Evolutionary conservation across 495 filamentous ascomycete species (phyloP).

Genomic region (Usnea hakonensis): DNA sequence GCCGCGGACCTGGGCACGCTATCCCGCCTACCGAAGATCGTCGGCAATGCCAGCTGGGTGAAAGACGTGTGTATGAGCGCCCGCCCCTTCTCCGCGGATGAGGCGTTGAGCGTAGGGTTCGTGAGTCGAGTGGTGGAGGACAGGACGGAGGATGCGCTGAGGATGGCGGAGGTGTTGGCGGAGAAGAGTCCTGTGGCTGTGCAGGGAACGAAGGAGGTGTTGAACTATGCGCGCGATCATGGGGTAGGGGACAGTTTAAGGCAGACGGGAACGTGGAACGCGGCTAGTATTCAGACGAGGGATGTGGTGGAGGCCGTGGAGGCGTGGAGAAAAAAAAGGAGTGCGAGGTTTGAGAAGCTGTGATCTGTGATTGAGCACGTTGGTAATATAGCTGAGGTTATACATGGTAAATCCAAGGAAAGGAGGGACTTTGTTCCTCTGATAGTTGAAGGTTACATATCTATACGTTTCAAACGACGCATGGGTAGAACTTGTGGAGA

Average conservation of each 20-base stretch:
- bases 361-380: constrained; percentile 28
- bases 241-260: constrained; percentile 68
- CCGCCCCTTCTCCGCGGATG: constrained; percentile 64
- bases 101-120: constrained; percentile 76
- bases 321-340: constrained; percentile 70
- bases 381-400: too few relatives aligned
- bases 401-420: too few relatives aligned
- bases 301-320: constrained; percentile 69
- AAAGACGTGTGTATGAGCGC: constrained; percentile 84
- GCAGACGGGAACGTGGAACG: constrained; percentile 85
- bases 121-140: constrained; percentile 58
- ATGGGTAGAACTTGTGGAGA: too few relatives aligned
- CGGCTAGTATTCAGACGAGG: constrained; percentile 67
- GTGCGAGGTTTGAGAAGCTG: constrained; percentile 79
- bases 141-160: constrained; percentile 57
- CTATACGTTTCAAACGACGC: too few relatives aligned
- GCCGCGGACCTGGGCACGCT: constrained; percentile 92
- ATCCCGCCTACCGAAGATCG: constrained; percentile 73
- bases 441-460: too few relatives aligned
- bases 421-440: too few relatives aligned
- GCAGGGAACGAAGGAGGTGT: constrained; percentile 83
- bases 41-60: constrained; percentile 70
- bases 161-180: constrained; percentile 61
- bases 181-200: constrained; percentile 85
- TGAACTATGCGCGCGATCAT: constrained; percentile 81